A percentile compares a stretch with the other conserved stretches of the same genome.
phyloP scores from a whole-genome alignment of 106 monocot species.

The Allium cepa region DNA sequence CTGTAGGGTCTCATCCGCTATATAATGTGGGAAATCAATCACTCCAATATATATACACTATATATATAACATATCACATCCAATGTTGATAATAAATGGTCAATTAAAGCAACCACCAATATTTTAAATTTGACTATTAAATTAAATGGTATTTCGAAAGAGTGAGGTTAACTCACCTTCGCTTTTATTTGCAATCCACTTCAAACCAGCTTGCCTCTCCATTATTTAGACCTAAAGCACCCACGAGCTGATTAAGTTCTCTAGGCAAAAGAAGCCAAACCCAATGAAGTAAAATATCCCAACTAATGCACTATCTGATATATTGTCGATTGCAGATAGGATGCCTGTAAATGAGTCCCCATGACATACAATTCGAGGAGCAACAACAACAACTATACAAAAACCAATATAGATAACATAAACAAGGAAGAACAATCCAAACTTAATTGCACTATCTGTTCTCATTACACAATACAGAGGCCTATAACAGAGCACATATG shows the following conservation, averaged over 20 bases:
- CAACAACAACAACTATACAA: slow-evolving; percentile 66
- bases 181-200: too few relatives aligned
- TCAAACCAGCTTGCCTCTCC: too few relatives aligned
- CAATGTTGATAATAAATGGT: too few relatives aligned
- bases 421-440: slow-evolving; percentile 85
- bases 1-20: too few relatives aligned
- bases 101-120: too few relatives aligned
- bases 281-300: slow-evolving; percentile 81
- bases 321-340: slow-evolving; percentile 78
- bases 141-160: too few relatives aligned
- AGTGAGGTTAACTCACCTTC: too few relatives aligned
- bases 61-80: too few relatives aligned
- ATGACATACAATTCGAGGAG: slow-evolving; percentile 65
- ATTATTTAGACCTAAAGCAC: slow-evolving; percentile 85
- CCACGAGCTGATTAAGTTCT: slow-evolving; percentile 63
- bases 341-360: slow-evolving; percentile 82
- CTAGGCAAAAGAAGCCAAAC: slow-evolving; percentile 65
- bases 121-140: too few relatives aligned
- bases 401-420: slow-evolving; percentile 60
- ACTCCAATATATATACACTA: too few relatives aligned
- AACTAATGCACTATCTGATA: slow-evolving; percentile 68
- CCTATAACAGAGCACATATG: slow-evolving; percentile 90
- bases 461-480: slow-evolving; percentile 93
- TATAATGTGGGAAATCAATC: too few relatives aligned
- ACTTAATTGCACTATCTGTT: slow-evolving; percentile 88